Base-by-base conservation (phyloP, 495 filamentous ascomycete species). In the Aspergillus bridgeri region DNA sequence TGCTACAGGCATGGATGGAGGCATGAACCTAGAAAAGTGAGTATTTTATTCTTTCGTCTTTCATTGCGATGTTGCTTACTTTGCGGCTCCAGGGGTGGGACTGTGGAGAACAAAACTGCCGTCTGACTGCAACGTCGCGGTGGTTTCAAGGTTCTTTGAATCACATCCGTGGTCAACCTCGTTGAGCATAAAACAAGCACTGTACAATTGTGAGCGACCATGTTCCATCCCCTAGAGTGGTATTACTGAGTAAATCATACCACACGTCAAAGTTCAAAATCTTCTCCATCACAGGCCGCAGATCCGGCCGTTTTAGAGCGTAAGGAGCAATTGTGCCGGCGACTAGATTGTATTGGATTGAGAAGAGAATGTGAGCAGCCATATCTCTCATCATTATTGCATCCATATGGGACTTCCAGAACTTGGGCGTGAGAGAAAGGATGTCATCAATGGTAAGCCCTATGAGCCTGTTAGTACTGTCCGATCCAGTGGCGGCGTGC, bases 21-120 rank as follows among this genome's bases (percentile, higher is more conserved):
- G 72, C 72, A 75, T 75, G 51, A 51, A 65, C 56, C 71, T 75
- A 20, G 7, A n/a, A n/a, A n/a, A n/a, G n/a, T n/a, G n/a, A n/a
- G n/a, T n/a, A n/a, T n/a, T n/a, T n/a, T n/a, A n/a, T n/a, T n/a
- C n/a, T n/a, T n/a, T n/a, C n/a, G n/a, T 27, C 25, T 27, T 27
- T 3, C 25, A 3, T 44, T 17, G 18, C 9, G 23, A 18, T 17
- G 0, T 42, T 17, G 15, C 66, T 45, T 62, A 65, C 66, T 69
- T 69, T 7, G 69, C 62, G 2, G 70, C 72, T 3, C 48, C 45
- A 6, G 55, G 48, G 23, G 29, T 59, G 17, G 72, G 71, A 0
- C 67, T 67, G 48, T 75, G 62, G 15, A 75, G 51, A 6, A 56
- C 52, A 53, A 75, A 75, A 13, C 64, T 59, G 5, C 70, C 72